A percentile compares a stretch with the other conserved stretches of the same genome.
Conservation (phyloP, 139 green algal species). For the Pleodorina starrii region DNA sequence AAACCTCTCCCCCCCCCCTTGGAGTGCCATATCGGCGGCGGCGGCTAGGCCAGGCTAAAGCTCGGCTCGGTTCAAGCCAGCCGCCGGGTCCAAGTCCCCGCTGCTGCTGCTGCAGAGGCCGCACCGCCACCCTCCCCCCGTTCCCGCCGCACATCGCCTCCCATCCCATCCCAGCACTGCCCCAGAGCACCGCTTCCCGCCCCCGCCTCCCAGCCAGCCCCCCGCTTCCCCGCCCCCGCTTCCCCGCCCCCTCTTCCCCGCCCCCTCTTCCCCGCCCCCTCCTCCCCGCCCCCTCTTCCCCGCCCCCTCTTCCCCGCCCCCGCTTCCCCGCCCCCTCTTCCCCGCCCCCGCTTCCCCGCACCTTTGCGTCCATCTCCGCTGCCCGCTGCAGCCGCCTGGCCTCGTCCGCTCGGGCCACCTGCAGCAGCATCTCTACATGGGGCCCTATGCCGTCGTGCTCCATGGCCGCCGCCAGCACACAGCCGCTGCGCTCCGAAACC, state of each 20-base stretch:
- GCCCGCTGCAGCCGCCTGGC: background rate
- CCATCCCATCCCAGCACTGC: too few species aligned
- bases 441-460: conserved; percentile 6
- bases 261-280: background rate
- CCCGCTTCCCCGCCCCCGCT: background rate
- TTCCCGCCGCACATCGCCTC: too few species aligned
- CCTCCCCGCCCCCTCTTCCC: background rate
- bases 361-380: background rate
- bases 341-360: background rate
- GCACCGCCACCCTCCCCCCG: too few species aligned
- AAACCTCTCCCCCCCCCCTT: too few species aligned
- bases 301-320: too few species aligned
- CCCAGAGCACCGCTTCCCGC: too few species aligned
- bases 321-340: too few species aligned
- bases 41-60: too few species aligned
- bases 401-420: background rate
- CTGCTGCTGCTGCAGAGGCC: too few species aligned
- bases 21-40: too few species aligned
- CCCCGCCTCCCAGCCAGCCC: background rate
- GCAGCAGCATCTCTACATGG: conserved; percentile 13
- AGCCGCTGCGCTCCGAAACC: background rate
- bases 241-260: background rate
- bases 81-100: too few species aligned
- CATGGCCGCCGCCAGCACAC: background rate
- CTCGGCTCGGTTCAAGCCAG: too few species aligned